Evolutionary conservation across 2,329 filamentous ascomycete genomes (phyloP).

Genomic region (Diaporthe batatas): DNA sequence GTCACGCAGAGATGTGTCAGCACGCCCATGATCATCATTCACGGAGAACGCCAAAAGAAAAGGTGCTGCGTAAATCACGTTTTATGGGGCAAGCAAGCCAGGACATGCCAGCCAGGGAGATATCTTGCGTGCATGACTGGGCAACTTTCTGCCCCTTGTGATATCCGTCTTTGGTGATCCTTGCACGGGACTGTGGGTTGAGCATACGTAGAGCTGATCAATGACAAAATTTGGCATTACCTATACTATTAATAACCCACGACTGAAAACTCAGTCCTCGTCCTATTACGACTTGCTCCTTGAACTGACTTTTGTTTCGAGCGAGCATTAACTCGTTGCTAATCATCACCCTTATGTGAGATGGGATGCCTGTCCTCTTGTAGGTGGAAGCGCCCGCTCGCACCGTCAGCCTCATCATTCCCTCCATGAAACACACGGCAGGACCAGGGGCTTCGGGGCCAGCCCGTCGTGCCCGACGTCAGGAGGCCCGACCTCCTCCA

Average conservation of each 20-base stretch:
- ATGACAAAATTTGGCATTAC: conserved; percentile 14
- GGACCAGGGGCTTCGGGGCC: conserved; percentile 7
- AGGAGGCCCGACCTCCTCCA: neutral
- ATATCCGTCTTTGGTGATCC: neutral
- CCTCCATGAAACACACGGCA: conserved; percentile 4
- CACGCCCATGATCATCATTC: neutral
- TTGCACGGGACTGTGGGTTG: neutral
- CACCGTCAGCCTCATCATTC: neutral
- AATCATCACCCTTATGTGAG: neutral
- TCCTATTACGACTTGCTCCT: neutral
- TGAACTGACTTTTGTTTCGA: neutral
- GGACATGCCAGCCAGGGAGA: neutral
- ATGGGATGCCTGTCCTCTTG: neutral
- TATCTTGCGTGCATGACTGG: neutral
- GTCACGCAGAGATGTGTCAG: neutral
- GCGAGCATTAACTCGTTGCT: neutral
- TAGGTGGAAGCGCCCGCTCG: neutral
- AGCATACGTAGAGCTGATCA: neutral
- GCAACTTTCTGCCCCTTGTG: neutral
- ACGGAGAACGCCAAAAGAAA: neutral
- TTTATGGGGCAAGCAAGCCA: neutral
- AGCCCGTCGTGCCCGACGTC: neutral
- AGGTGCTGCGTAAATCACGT: neutral
- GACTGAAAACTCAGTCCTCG: neutral
- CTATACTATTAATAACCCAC: neutral